Conservation (phyloP, 2,329 filamentous ascomycete species). For the Boeremia lycopersici region DNA sequence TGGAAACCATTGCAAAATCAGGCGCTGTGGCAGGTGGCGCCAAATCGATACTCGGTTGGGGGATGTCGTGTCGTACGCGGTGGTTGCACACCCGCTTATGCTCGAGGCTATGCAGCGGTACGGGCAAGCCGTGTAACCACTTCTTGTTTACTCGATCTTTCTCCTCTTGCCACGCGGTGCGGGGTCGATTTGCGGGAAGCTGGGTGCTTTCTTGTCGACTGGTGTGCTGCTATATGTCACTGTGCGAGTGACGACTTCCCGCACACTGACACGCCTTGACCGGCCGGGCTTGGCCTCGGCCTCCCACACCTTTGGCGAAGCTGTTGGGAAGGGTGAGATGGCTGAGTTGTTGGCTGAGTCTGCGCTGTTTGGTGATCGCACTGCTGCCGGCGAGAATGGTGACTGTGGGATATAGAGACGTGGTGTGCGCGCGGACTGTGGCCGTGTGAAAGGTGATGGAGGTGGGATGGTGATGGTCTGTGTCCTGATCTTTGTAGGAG, state of each 20-base stretch:
- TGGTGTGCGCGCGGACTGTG: constrained; percentile 64
- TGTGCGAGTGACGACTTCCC: constrained; percentile 91
- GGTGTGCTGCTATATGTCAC: constrained; percentile 78
- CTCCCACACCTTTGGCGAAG: constrained; percentile 81
- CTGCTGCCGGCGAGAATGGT: constrained; percentile 67
- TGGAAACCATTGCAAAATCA: not conserved
- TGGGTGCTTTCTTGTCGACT: constrained; percentile 44
- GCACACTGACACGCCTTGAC: constrained; percentile 69
- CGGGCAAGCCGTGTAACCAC: constrained; percentile 27
- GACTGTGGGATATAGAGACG: constrained; percentile 78
- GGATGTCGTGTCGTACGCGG: constrained; percentile 26
- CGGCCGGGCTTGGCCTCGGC: constrained; percentile 68
- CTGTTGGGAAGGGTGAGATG: constrained; percentile 76
- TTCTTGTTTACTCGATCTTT: constrained; percentile 62
- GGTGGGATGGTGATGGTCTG: constrained; percentile 65
- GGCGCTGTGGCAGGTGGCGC: constrained; percentile 28
- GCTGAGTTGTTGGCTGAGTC: constrained; percentile 48
- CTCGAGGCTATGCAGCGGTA: constrained; percentile 24
- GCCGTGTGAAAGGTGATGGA: constrained; percentile 68
- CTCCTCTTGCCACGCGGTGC: constrained; percentile 92
- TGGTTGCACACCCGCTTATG: constrained; percentile 33
- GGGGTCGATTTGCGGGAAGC: constrained; percentile 73
- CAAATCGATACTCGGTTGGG: constrained; percentile 24
- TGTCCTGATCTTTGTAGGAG: constrained; percentile 50
- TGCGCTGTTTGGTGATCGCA: constrained; percentile 71